These are phyloP conservation scores for Trichophyton verrucosum DNA, from an alignment of 2,329 filamentous ascomycete genomes.

Conservation along the genomic window DNA sequence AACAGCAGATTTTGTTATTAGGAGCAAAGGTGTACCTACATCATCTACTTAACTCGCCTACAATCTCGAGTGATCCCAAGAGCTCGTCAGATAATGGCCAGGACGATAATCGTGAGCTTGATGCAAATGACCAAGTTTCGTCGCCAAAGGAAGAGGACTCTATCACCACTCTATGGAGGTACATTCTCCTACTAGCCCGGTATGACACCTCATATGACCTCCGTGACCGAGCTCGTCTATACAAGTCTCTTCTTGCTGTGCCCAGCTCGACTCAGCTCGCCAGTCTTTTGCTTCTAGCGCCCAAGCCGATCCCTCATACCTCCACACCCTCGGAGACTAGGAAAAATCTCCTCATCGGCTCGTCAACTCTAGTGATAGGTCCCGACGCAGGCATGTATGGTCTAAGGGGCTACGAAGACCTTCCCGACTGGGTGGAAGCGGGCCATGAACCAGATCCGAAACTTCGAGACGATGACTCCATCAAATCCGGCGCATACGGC, in stretches of 20 bases:
- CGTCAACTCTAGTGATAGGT: slow-evolving; percentile 72
- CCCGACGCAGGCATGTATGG: slow-evolving; percentile 61
- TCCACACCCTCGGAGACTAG: slow-evolving; percentile 79
- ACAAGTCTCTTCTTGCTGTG: slow-evolving; percentile 67
- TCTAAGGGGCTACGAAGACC: slow-evolving; percentile 60
- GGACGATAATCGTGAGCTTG: slow-evolving; percentile 10
- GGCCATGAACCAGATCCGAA: slow-evolving; percentile 67
- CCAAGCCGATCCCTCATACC: slow-evolving; percentile 83
- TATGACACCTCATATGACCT: slow-evolving; percentile 95
- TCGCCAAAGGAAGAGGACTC: slow-evolving; percentile 40
- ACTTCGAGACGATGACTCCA: slow-evolving; percentile 50
- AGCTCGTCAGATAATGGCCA: neutral
- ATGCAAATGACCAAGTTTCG: slow-evolving; percentile 9
- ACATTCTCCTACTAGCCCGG: slow-evolving; percentile 69
- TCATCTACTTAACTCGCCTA: slow-evolving; percentile 43
- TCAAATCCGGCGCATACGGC: slow-evolving; percentile 24
- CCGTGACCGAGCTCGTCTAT: slow-evolving; percentile 78
- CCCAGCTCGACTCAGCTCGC: slow-evolving; percentile 70
- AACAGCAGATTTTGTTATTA: slow-evolving; percentile 80
- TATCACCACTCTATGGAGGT: slow-evolving; percentile 68
- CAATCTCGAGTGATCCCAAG: slow-evolving; percentile 10
- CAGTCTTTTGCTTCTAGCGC: slow-evolving; percentile 77
- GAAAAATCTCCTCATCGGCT: slow-evolving; percentile 66
- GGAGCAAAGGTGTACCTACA: slow-evolving; percentile 96
- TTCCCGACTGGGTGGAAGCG: slow-evolving; percentile 74